Conservation (phyloP, 257 asterid species). For the Apocynum venetum region DNA sequence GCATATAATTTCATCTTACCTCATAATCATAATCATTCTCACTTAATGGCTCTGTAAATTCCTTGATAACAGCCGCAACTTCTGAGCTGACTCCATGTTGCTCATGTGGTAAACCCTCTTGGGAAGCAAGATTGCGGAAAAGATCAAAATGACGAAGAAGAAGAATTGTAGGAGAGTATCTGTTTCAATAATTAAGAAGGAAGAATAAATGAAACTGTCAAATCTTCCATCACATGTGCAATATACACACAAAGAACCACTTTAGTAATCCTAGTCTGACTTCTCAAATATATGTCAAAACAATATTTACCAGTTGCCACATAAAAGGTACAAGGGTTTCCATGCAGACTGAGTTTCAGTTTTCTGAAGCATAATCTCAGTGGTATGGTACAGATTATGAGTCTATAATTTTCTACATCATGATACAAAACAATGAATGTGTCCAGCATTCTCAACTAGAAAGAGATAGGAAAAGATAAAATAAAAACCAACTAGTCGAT, state of each 20-base stretch:
- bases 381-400: not conserved
- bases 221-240: not conserved
- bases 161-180: constrained; percentile 82
- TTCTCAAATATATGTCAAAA: not conserved
- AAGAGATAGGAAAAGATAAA: not conserved
- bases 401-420: not conserved
- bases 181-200: constrained; percentile 19
- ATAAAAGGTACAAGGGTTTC: not conserved
- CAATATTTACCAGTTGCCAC: not conserved
- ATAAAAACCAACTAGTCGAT: not conserved
- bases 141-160: constrained; percentile 95
- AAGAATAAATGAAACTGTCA: not conserved
- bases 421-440: not conserved
- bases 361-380: not conserved
- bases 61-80: constrained; percentile 81
- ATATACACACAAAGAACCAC: not conserved
- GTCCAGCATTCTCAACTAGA: not conserved
- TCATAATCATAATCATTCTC: constrained; percentile 44
- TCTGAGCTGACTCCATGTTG: constrained; percentile 80
- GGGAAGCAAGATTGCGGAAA: constrained; percentile 58
- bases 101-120: constrained; percentile 76
- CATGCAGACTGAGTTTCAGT: not conserved
- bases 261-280: not conserved
- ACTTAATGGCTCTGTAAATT: constrained; percentile 66
- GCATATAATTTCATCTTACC: constrained; percentile 42